Evolutionary conservation across 148 eudicot species (phyloP), one percentile per base, ranked within the genome.

Genomic region (Rhododendron williamsianum): DNA sequence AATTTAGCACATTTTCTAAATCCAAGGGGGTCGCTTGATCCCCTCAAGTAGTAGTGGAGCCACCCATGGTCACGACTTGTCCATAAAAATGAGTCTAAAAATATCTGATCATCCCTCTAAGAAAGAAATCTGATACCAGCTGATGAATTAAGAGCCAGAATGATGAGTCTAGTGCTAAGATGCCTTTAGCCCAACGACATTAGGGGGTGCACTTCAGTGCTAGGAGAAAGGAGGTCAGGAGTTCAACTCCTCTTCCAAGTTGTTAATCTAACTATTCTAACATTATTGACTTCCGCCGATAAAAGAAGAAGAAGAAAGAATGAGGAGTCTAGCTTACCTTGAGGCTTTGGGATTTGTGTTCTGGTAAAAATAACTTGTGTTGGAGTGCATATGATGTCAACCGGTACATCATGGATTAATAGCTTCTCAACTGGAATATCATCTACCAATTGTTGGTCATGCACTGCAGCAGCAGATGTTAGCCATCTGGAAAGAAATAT

Each of bases 351-450:
- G 33, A 96, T 96, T 6, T 86, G 38, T 1, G 92, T 94, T 76
- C 91, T 91, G 85, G 97, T 94, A 80, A 89, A 93, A 84, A 96
- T 94, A 65, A 96, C 94, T 87, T 81, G 94, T 36, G 99, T 94
- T 8, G 98, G 99, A 74, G 99, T 94, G 91, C 99, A 96, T 85
- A 96, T 93, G 83, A 96, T 92, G 85, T 96, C 99, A 21, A 96
- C 98, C 6, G 99, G 99, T 51, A 96, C 99, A 86, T 94, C 99
- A 76, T 96, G 98, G 23, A 96, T 82, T 82, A 96, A 84, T 81
- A 96, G 84, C 91, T 93, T 96, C 89, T 96, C 94, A 7, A 77
- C 73, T 9, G 98, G 97, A 73, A 94, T 94, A 82, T 94, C 95
- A 90, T 96, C 95, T 30, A 96, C 94, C 89, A 96, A 86, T 81